phyloP scores from a whole-genome alignment of 2,329 filamentous ascomycete species.

The Diplocarpon mali region DNA sequence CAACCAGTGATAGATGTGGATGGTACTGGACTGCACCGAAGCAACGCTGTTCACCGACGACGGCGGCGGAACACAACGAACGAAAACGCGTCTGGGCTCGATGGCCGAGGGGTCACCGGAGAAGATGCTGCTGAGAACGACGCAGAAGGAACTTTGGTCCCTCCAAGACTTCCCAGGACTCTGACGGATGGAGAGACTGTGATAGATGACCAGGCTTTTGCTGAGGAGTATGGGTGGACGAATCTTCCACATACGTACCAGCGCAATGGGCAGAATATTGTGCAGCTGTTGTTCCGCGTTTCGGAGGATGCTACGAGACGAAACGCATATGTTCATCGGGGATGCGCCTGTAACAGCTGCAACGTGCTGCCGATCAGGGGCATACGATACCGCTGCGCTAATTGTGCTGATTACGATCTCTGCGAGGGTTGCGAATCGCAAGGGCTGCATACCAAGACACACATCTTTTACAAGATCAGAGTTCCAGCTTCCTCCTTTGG shows the following conservation, averaged over 20 bases:
- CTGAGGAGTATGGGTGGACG: conserved; percentile 19
- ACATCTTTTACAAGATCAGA: conserved; percentile 93
- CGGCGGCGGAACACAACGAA: conserved; percentile 21
- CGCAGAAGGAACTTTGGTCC: conserved; percentile 20
- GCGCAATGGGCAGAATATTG: conserved; percentile 63
- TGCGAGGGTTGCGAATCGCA: conserved; percentile 86
- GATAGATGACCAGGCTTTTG: conserved; percentile 21
- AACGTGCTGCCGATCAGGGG: conserved; percentile 82
- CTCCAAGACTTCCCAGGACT: conserved; percentile 5
- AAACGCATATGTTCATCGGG: conserved; percentile 84
- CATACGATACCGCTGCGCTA: conserved; percentile 86
- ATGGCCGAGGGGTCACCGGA: conserved; percentile 7
- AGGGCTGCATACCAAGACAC: conserved; percentile 67
- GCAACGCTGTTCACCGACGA: conserved; percentile 53
- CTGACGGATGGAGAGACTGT: conserved; percentile 27
- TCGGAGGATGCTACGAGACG: conserved; percentile 84
- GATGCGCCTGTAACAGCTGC: conserved; percentile 86
- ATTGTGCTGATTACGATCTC: conserved; percentile 91
- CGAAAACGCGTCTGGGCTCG: neutral
- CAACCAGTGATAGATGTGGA: conserved; percentile 20
- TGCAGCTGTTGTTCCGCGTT: conserved; percentile 79
- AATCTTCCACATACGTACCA: conserved; percentile 26
- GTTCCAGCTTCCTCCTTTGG: conserved; percentile 80
- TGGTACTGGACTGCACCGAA: conserved; percentile 41
- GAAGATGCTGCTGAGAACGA: conserved; percentile 27